Evolutionary conservation across 2,329 filamentous ascomycete species (phyloP).

Genomic region (Diaporthe caulivora): DNA sequence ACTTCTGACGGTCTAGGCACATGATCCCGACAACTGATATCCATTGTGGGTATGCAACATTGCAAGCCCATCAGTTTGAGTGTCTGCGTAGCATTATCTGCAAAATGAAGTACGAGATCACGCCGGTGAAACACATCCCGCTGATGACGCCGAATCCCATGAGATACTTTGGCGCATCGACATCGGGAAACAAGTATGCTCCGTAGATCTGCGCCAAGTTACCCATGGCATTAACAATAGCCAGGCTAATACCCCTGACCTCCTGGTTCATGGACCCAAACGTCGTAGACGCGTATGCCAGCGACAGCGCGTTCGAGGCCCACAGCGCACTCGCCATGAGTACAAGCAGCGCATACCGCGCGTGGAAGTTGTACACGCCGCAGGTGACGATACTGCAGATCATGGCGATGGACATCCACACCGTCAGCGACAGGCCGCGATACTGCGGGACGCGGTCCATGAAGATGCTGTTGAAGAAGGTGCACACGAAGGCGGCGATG

Average conservation of each 20-base stretch:
- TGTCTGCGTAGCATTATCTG: conserved; percentile 26
- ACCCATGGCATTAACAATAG: conserved; percentile 65
- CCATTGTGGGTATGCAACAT: background rate
- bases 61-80: background rate
- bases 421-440: conserved; percentile 61
- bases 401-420: conserved; percentile 59
- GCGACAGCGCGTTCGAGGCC: conserved; percentile 63
- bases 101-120: conserved; percentile 36
- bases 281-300: conserved; percentile 65
- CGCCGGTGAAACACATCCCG: conserved; percentile 40
- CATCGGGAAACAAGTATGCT: conserved; percentile 48
- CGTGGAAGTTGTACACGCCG: conserved; percentile 62
- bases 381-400: conserved; percentile 55
- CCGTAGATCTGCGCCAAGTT: conserved; percentile 69
- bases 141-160: conserved; percentile 42
- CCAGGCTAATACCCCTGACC: conserved; percentile 63
- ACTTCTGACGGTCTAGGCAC: no score
- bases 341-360: conserved; percentile 66
- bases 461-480: conserved; percentile 59
- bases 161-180: conserved; percentile 42
- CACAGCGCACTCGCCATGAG: conserved; percentile 68
- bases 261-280: conserved; percentile 63
- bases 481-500: conserved; percentile 63
- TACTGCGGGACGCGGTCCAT: conserved; percentile 59
- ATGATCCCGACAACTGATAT: no score